Evolutionary conservation across 306 rosid genomes (phyloP), one percentile per base, ranked within the genome.

Genomic region (Ormosia semicastrata): DNA sequence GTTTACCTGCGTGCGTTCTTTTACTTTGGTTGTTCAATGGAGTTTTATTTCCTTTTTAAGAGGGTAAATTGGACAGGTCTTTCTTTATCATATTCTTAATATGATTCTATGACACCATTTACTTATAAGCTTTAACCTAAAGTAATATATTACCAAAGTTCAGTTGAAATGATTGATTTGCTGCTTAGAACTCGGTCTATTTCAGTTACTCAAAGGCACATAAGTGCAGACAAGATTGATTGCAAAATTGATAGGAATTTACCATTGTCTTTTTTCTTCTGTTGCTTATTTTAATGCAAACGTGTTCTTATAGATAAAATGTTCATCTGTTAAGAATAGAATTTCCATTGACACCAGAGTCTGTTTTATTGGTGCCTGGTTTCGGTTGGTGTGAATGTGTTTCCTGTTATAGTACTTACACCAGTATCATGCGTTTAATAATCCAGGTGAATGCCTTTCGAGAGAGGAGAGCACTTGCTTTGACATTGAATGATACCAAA

Each of bases 381-480:
- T 62, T 75, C 30, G 4, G 9, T 54, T 63, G 24, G 54, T 68
- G 37, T 33, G 24, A 4, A 24, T 66, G 50, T 8, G 60, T 79
- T 75, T 13, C 6, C 14, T 60, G 70, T 4, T 66, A 4, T 56
- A 30, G 65, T 59, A 47, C 36, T 64, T 14, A 70, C 65, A 52
- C 0, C 18, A 39, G 30, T 63, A 33, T 46, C 15, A 33, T 82
- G 60, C 57, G 39, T 50, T 81, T 49, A 74, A 68, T 79, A 10
- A 44, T 85, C 34, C 85, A 95, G 99, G 96, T 96, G 71, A 87
- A 90, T 85, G 97, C 96, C 43, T 91, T 96, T 70, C 85, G 99
- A 84, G 99, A 96, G 82, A 90, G 99, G 60, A 88, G 98, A 89
- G 97, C 99, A 57, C 98, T 95, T 53, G 89, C 99, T 66, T 89